Conservation (phyloP, 208 protist genomes). For the Wallacemonas rigidus region DNA sequence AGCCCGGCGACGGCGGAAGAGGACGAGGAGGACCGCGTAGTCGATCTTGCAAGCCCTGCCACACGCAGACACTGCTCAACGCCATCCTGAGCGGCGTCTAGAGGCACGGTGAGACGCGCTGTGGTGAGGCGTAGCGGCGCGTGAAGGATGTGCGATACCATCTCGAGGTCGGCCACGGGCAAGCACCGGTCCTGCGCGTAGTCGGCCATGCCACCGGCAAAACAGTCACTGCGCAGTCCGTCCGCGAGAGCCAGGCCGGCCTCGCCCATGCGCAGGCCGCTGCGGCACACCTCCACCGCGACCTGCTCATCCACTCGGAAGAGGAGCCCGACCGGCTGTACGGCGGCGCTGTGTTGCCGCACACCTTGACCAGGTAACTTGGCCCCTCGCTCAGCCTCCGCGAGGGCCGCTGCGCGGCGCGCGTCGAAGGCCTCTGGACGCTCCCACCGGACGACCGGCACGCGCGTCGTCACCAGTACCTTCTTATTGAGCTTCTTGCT, state of each 20-base stretch:
- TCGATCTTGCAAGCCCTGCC: neutral
- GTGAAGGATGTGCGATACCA: constrained; percentile 14
- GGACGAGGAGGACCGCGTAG: too few relatives aligned
- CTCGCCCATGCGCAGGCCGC: constrained; percentile 51
- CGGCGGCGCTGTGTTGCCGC: neutral
- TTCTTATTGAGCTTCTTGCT: constrained; percentile 29
- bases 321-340: constrained; percentile 36
- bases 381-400: neutral
- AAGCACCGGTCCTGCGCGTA: constrained; percentile 31
- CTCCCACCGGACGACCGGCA: constrained; percentile 45
- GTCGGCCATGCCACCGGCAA: constrained; percentile 45
- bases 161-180: constrained; percentile 26
- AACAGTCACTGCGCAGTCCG: constrained; percentile 52
- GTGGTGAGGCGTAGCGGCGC: neutral
- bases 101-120: neutral
- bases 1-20: too few relatives aligned
- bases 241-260: constrained; percentile 40
- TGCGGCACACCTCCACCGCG: constrained; percentile 37
- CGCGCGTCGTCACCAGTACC: constrained; percentile 39
- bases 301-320: constrained; percentile 32
- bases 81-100: neutral
- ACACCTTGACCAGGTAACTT: neutral
- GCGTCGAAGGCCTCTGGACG: constrained; percentile 22
- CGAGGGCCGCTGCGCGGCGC: neutral
- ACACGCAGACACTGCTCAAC: constrained; percentile 9